Base-by-base conservation (phyloP, 768 basidiomycete species). In the Hebeloma cylindrosporum region DNA sequence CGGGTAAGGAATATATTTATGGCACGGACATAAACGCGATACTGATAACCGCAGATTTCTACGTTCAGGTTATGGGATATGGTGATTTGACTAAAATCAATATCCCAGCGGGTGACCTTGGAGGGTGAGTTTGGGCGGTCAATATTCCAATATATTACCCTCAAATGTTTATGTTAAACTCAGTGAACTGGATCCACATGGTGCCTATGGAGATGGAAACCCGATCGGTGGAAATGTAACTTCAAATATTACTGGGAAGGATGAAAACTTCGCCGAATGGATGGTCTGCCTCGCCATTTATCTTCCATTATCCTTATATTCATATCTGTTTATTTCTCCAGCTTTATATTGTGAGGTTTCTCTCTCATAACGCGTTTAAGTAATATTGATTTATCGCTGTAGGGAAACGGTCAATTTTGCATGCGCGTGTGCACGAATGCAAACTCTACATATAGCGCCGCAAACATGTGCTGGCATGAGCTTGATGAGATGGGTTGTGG, bases 191-290 rank as follows among this genome's bases (percentile, higher is more conserved):
- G 72, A 74, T 37, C 72, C 71, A 6, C 72, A 73, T 42, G 72
- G 73, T 17, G 67, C 67, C 7, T 63, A 52, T 30, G 71, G 72
- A 1, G 51, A 48, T 27, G 73, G 72, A 3, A 73, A 73, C 36
- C 73, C 71, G 6, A 50, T 73, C n/a, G 71, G 72, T 26, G 72
- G 72, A 16, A 73, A 74, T 48, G 69, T 74, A 8, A 73, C 72
- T 2, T 68, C 70, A 3, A 70, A 71, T 43, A 60, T 69, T 23
- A 63, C 67, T 14, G 71, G 72, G 1, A 41, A 55, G n/a, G 66
- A 73, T 42, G 44, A 63, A 45, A 56, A 61, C 31, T 70, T 59
- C 42, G 66, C 64, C 1, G 71, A 73, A 53, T 74, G 72, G 72
- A 73, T 74, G 70, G 68, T 71, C 37, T 29, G 61, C 39, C 25